Conservation (phyloP, 768 basidiomycete species). For the Russula ochroleuca region DNA sequence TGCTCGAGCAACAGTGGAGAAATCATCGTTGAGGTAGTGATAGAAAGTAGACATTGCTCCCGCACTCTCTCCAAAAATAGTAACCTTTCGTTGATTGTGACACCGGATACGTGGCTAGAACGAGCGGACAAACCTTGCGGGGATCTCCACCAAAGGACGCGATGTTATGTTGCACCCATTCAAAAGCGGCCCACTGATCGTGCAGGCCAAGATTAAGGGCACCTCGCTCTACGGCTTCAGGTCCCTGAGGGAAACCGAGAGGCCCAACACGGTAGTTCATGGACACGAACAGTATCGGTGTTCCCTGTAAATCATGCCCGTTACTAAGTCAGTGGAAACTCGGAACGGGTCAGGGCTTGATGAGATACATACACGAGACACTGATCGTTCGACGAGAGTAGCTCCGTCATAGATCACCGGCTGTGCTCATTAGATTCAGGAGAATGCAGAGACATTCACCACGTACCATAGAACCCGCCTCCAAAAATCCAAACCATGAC, state of each 20-base stretch:
- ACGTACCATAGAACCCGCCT: conserved; percentile 35
- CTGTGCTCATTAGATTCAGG: neutral
- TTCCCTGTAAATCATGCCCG: conserved; percentile 7
- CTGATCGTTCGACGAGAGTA: conserved; percentile 14
- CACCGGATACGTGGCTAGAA: neutral
- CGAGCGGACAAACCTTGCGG: conserved; percentile 9
- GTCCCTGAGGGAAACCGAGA: conserved; percentile 46
- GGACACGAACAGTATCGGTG: conserved; percentile 42
- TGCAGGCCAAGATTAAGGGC: conserved; percentile 45
- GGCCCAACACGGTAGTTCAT: conserved; percentile 50
- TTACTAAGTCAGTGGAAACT: neutral
- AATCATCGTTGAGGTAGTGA: conserved; percentile 33
- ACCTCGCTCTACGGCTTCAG: conserved; percentile 39
- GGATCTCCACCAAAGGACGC: conserved; percentile 34
- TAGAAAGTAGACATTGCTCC: conserved; percentile 38
- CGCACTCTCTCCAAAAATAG: conserved; percentile 40
- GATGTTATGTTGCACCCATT: conserved; percentile 35
- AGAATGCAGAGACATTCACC: neutral
- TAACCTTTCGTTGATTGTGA: conserved; percentile 31
- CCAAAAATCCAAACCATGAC: conserved; percentile 47
- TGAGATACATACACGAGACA: conserved; percentile 18
- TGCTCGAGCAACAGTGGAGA: conserved; percentile 29
- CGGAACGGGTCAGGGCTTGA: neutral
- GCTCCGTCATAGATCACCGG: conserved; percentile 9
- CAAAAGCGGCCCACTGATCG: conserved; percentile 38